Base-by-base conservation (phyloP, 1,284 basidiomycete genomes). In the Malassezia equina region DNA sequence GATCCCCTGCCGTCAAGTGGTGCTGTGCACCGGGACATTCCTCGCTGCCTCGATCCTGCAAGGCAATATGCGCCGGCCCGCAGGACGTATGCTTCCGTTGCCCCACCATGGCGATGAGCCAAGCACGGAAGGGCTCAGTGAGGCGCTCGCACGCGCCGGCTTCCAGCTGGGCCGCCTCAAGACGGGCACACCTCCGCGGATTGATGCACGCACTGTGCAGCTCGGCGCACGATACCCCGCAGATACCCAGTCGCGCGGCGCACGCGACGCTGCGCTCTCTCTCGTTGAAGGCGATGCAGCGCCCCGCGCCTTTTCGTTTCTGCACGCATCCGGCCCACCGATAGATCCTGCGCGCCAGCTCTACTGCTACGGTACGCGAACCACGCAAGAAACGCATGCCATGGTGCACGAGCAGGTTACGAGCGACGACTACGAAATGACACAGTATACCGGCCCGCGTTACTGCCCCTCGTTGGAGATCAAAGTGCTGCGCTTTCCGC, bases 381-480 rank as follows among this genome's bases (percentile, higher is more conserved):
- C 89, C 0, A 88, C 82, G 0, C 76, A 79, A 0, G 77, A 69
- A 28, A 90, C 89, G 0, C 88, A 90, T 69, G 76, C 81, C 48
- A 78, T 89, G 21, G 80, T 91, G 29, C 79, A 78, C 45, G 81
- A 84, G 44, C 87, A 85, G 66, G 76, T 90, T 40, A 84, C 87
- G 64, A 27, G 78, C 81, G 2, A 86, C 85, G 52, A 79, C 86
- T 13, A 91, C 68, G 85, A 91, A 17, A 85, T 86, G 65, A 88
- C 90, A 72, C 86, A 86, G 0, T 85, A 84, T 71, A 87, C 85
- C 84, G 88, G 88, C 1, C 89, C 89, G 4, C 81, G 89, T 21
- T 91, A 91, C 74, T 93, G 89, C 63, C 89, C 89, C 1, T 90
- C 87, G 1, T 79, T 93, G 1, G 89, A 93, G 69, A 82, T 86